These are phyloP conservation scores for Aristolochia fimbriata DNA, from an alignment of 164 flowering plant species.

Conservation along the genomic window DNA sequence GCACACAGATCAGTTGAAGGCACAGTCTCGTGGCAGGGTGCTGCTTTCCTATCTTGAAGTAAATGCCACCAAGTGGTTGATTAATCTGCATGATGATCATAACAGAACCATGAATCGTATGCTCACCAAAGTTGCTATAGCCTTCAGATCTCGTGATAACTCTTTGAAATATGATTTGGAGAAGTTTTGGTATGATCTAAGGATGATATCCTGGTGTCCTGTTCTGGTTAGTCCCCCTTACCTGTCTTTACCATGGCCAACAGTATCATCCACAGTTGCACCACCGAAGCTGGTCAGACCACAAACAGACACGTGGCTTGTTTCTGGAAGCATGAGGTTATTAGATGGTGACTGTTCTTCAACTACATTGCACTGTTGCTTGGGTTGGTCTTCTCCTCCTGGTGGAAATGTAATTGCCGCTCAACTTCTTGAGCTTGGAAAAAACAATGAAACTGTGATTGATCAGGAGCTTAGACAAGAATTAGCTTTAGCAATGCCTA, in stretches of 20 bases:
- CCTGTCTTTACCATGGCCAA: constrained; percentile 81
- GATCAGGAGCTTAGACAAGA: constrained; percentile 82
- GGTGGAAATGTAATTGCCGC: constrained; percentile 92
- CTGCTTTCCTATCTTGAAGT: constrained; percentile 87
- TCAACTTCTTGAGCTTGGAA: constrained; percentile 95
- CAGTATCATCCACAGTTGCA: constrained; percentile 74
- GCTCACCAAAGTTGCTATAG: constrained; percentile 57
- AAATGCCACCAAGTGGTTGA: constrained; percentile 73
- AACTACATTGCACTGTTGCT: constrained; percentile 51
- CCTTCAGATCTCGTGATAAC: constrained; percentile 38
- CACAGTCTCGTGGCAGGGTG: constrained; percentile 63
- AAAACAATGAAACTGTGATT: constrained; percentile 72
- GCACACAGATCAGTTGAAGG: constrained; percentile 55
- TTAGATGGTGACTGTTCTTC: constrained; percentile 92
- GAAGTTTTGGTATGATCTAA: constrained; percentile 84
- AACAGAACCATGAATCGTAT: constrained; percentile 47
- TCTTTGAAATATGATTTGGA: constrained; percentile 51
- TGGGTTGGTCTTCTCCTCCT: constrained; percentile 91
- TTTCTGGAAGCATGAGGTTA: constrained; percentile 91
- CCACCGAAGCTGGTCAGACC: constrained; percentile 90
- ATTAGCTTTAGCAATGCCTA: constrained; percentile 84
- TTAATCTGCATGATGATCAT: constrained; percentile 26
- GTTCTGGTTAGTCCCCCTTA: constrained; percentile 77
- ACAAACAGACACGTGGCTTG: constrained; percentile 77
- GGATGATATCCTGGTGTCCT: constrained; percentile 91